phyloP scores from a whole-genome alignment of 108 stramenopile species.

The Cyclostephanos invisitatus region DNA sequence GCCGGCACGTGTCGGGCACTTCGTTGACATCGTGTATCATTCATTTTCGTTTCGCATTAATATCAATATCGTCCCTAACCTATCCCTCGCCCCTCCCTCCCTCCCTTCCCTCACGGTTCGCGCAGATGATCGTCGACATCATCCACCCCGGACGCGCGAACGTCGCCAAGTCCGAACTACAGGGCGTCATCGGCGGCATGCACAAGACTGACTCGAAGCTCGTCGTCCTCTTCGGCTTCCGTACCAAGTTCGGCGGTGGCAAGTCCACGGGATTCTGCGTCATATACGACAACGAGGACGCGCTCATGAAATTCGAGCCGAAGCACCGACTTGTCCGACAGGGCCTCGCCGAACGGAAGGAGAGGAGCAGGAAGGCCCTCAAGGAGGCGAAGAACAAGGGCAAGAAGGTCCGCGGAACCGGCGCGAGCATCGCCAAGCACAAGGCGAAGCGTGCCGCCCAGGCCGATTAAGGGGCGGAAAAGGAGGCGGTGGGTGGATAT shows the following conservation, averaged over 20 bases:
- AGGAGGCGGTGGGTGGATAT: too few relatives aligned
- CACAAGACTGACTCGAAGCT: conserved; percentile 93
- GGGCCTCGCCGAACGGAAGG: conserved; percentile 86
- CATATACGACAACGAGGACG: conserved; percentile 96
- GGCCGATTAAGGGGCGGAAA: conserved; percentile 55
- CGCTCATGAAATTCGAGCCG: conserved; percentile 95
- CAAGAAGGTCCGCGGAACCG: conserved; percentile 98
- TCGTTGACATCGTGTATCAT: background rate
- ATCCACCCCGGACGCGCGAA: conserved; percentile 97
- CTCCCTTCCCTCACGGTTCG: conserved; percentile 1
- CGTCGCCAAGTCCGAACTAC: conserved; percentile 91
- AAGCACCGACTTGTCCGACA: conserved; percentile 92
- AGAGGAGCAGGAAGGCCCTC: conserved; percentile 95
- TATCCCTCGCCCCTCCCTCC: conserved; percentile 8
- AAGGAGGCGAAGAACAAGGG: conserved; percentile 99
- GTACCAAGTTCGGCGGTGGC: conserved; percentile 97
- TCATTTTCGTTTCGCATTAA: background rate
- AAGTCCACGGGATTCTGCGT: conserved; percentile 97
- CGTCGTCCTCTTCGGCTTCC: conserved; percentile 93
- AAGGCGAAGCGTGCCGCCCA: conserved; percentile 98
- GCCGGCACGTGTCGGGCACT: background rate
- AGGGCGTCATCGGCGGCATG: conserved; percentile 92
- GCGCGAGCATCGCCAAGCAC: conserved; percentile 97
- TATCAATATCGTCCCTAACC: background rate
- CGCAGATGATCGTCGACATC: conserved; percentile 94